Evolutionary conservation across 164 flowering plant genomes (phyloP), one percentile per base, ranked within the genome.

Genomic region (Piper betle): DNA sequence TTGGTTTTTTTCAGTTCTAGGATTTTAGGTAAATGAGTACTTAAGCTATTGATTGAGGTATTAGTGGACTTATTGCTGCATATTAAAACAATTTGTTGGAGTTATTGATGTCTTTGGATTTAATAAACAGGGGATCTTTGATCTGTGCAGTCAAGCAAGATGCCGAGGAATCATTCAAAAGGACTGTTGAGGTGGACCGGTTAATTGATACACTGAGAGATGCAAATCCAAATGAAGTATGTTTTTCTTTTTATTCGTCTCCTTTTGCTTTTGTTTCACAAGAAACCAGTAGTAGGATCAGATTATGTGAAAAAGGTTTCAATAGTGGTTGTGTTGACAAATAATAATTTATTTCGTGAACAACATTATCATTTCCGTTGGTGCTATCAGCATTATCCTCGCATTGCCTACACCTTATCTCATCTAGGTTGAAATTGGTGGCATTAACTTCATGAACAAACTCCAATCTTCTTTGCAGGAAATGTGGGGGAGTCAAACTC

Each of bases 61-160:
- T n/a, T n/a, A n/a, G n/a, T n/a, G n/a, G n/a, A n/a, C n/a, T n/a
- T n/a, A n/a, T n/a, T n/a, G n/a, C n/a, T n/a, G n/a, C n/a, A n/a
- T n/a, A n/a, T n/a, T n/a, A n/a, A n/a, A n/a, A n/a, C n/a, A n/a
- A n/a, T n/a, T n/a, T n/a, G n/a, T n/a, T n/a, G n/a, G n/a, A n/a
- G n/a, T n/a, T 43, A 43, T 8, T 43, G 50, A 43, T 43, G 6
- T 43, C 50, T 79, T 76, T 91, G 81, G 75, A 66, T 79, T 70
- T 72, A 82, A 84, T 80, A 78, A 84, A 79, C 98, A 92, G 98
- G 95, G 81, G 80, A 84, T 82, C 79, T 82, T 80, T 84, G 75
- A 74, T 87, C 62, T 85, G 75, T 89, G 93, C 98, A 84, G 90
- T 77, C 87, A 74, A 71, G 76, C 65, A 78, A 76, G 89, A 79